A percentile compares a stretch with the other conserved stretches of the same genome.
Conservation (phyloP, 2,329 filamentous ascomycete species). For the Anthostomella pinea region DNA sequence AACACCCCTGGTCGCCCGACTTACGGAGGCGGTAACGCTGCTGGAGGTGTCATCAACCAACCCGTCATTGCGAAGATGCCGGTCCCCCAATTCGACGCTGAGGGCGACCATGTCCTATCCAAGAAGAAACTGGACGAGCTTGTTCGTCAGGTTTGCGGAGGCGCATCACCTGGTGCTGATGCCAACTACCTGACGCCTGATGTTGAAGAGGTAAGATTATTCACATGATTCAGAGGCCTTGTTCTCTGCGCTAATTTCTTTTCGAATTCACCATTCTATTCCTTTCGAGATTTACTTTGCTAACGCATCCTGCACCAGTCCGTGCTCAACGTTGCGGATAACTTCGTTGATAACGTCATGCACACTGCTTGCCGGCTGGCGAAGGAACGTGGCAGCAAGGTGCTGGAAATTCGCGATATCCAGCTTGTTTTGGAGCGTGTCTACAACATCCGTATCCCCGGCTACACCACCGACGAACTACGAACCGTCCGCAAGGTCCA, state of each 20-base stretch:
- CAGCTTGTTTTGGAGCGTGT: slow-evolving; percentile 80
- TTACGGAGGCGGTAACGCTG: slow-evolving; percentile 72
- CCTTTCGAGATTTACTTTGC: no score
- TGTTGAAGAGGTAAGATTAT: slow-evolving; percentile 78
- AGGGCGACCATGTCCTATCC: slow-evolving; percentile 89
- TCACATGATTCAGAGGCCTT: no score
- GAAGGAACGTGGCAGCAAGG: slow-evolving; percentile 86
- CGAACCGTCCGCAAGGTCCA: slow-evolving; percentile 92
- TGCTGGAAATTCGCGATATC: slow-evolving; percentile 84
- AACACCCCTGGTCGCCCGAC: slow-evolving; percentile 72
- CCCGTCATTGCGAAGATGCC: slow-evolving; percentile 81
- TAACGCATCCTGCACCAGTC: slow-evolving; percentile 51
- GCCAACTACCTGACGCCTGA: slow-evolving; percentile 82
- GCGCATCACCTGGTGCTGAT: slow-evolving; percentile 67
- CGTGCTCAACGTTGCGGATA: slow-evolving; percentile 84
- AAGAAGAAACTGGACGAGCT: slow-evolving; percentile 98
- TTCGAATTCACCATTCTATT: no score
- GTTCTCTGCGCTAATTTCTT: no score
- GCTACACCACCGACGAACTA: slow-evolving; percentile 91
- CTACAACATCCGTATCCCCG: slow-evolving; percentile 89
- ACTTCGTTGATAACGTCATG: slow-evolving; percentile 91
- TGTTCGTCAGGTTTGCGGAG: slow-evolving; percentile 88
- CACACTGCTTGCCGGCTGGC: slow-evolving; percentile 84
- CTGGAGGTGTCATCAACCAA: slow-evolving; percentile 81
- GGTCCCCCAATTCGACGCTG: slow-evolving; percentile 82